These are phyloP conservation scores for Chaetomiaceae sp. DNA, from an alignment of 2,329 filamentous ascomycete species.

Conservation along the genomic window DNA sequence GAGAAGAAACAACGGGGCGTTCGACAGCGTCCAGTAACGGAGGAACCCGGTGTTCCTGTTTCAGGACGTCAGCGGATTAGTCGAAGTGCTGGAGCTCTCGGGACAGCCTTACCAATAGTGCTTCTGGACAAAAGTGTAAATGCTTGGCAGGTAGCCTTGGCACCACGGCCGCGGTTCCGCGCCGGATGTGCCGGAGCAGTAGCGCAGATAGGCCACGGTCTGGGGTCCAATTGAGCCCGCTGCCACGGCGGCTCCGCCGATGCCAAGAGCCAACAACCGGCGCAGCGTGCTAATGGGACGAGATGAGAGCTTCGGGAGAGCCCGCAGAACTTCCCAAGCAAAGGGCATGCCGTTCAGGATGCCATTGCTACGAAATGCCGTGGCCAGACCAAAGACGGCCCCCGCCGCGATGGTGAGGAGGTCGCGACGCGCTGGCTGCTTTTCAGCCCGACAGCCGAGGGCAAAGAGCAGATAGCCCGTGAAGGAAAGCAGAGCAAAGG, in stretches of 20 bases:
- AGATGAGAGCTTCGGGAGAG: constrained; percentile 35
- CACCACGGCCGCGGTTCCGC: constrained; percentile 57
- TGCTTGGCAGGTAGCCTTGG: constrained; percentile 63
- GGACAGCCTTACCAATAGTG: constrained; percentile 70
- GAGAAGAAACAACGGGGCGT: constrained; percentile 81
- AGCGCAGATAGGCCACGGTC: constrained; percentile 64
- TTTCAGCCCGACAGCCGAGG: constrained; percentile 36
- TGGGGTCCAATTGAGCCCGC: constrained; percentile 68
- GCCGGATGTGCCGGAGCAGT: constrained; percentile 41
- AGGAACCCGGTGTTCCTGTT: constrained; percentile 80
- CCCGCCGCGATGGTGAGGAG: constrained; percentile 56
- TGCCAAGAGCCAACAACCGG: constrained; percentile 50
- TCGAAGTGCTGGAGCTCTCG: neutral
- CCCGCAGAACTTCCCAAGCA: constrained; percentile 51
- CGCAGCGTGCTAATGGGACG: constrained; percentile 38
- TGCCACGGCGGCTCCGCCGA: constrained; percentile 63
- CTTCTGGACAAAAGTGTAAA: constrained; percentile 84
- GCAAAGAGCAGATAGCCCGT: constrained; percentile 65
- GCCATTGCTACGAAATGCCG: constrained; percentile 76
- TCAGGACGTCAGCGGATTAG: neutral
- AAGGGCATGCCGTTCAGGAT: constrained; percentile 75
- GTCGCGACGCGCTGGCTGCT: constrained; percentile 36
- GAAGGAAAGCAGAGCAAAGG: constrained; percentile 74
- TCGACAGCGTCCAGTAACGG: constrained; percentile 81
- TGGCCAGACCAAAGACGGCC: constrained; percentile 63